Conservation (phyloP, 2,329 filamentous ascomycete species). For the Pseudocercospora pini-densiflorae region DNA sequence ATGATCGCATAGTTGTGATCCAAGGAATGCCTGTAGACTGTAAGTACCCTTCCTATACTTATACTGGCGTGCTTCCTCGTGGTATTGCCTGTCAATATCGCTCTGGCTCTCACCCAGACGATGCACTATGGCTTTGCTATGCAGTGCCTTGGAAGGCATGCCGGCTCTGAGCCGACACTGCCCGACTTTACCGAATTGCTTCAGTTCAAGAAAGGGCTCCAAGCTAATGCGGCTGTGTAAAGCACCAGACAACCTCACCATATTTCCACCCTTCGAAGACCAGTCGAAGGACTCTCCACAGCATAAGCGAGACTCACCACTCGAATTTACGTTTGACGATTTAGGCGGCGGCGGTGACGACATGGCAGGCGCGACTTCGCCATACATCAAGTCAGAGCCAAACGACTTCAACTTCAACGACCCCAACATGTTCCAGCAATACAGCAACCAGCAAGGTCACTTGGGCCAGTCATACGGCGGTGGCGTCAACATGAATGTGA, state of each 20-base stretch:
- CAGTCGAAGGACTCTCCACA: slow-evolving; percentile 29
- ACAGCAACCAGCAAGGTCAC: slow-evolving; percentile 30
- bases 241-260: slow-evolving; percentile 36
- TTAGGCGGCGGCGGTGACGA: slow-evolving; percentile 33
- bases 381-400: slow-evolving; percentile 69
- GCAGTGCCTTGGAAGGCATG: slow-evolving; percentile 11
- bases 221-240: slow-evolving; percentile 24
- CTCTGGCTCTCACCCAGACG: too few relatives aligned
- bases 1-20: slow-evolving; percentile 15
- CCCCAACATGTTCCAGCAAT: slow-evolving; percentile 43
- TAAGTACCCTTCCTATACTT: slow-evolving; percentile 36
- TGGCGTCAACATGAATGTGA: slow-evolving; percentile 65
- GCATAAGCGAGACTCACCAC: slow-evolving; percentile 41
- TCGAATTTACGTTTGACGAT: slow-evolving; percentile 41
- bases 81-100: too few relatives aligned
- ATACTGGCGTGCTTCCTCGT: background rate
- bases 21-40: slow-evolving; percentile 37
- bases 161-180: slow-evolving; percentile 15
- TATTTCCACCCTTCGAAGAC: slow-evolving; percentile 41
- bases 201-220: background rate
- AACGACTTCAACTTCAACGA: slow-evolving; percentile 64
- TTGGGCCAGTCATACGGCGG: slow-evolving; percentile 30
- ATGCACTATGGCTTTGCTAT: background rate
- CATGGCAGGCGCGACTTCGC: slow-evolving; percentile 62
- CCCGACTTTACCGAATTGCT: slow-evolving; percentile 9